Base-by-base conservation (phyloP, 2,329 filamentous ascomycete genomes). In the Aureobasidium sp. region DNA sequence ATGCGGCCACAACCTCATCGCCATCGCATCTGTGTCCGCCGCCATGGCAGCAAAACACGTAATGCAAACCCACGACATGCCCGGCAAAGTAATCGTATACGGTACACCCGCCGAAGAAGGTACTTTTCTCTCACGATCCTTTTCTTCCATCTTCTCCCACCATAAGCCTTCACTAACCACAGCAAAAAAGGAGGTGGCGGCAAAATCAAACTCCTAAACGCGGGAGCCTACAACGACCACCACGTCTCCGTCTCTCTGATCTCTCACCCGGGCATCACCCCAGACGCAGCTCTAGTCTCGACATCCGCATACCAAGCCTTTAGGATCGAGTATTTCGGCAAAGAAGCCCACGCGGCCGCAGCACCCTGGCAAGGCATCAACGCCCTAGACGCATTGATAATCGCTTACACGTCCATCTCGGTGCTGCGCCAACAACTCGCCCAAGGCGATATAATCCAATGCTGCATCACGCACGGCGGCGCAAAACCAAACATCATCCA, bases 291-390 rank as follows among this genome's bases (percentile, higher is more conserved):
- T 0, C 66, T 79, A 4, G 74, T 78, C 54, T 70, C 74, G 2
- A 81, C 78, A 0, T 72, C 75, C 3, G 78, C 78, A 4, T 80
- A 75, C 58, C 61, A 66, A 4, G 66, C 69, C 37, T 71, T 80
- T 57, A 71, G 70, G 17, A 77, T 76, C 0, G 74, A 75, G 14
- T 82, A 79, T 57, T 71, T 72, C 70, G 67, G 67, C 32, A 63
- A 63, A 55, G 67, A 64, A 54, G 64, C 66, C 11, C 67, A 69
- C 47, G 68, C 68, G 2, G 67, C 68, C 8, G 68, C 66, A 2
- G 54, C 58, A 6, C 66, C 66, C 0, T 69, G 63, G 61, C 56
- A 62, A 38, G 62, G 63, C n/a, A 58, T 57, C 7, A 50, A 51
- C 21, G 47, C 35, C 14, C 47, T 51, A 8, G 47, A 51, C 30